These are phyloP conservation scores for Dalechampia spathulata DNA, from an alignment of 441 rosid genomes.

Conservation along the genomic window DNA sequence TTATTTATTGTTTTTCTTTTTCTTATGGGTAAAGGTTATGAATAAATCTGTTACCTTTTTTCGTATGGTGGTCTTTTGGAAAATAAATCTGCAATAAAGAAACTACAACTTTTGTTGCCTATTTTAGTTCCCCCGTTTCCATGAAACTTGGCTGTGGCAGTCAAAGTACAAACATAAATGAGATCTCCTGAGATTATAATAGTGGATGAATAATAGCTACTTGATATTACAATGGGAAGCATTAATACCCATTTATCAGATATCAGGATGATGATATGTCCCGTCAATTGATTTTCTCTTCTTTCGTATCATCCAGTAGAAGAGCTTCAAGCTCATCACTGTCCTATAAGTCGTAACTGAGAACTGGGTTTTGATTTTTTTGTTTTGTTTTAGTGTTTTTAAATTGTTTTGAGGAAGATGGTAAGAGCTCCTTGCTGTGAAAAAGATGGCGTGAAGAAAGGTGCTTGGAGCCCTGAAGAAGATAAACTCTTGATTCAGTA, in stretches of 20 bases:
- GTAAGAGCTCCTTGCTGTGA: slow-evolving; percentile 96
- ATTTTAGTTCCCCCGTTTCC: background rate
- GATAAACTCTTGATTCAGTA: slow-evolving; percentile 62
- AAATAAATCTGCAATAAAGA: too few species aligned
- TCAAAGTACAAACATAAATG: slow-evolving; percentile 5
- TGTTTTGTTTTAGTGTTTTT: background rate
- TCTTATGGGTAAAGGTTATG: too few species aligned
- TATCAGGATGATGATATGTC: slow-evolving; percentile 2
- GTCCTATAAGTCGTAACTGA: background rate
- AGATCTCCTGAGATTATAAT: background rate
- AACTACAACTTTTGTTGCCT: background rate
- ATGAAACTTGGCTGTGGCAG: slow-evolving; percentile 7
- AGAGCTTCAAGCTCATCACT: background rate
- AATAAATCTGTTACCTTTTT: background rate
- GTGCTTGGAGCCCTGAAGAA: slow-evolving; percentile 94
- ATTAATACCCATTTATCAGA: slow-evolving; percentile 9
- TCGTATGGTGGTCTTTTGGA: too few species aligned
- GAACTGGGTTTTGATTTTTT: background rate
- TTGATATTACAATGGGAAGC: background rate
- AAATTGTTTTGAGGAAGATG: slow-evolving; percentile 41
- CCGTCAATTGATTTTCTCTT: slow-evolving; percentile 6
- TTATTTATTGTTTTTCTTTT: too few species aligned
- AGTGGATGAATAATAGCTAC: too few species aligned
- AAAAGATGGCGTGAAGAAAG: slow-evolving; percentile 82
- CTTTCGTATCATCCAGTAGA: background rate